phyloP scores from a whole-genome alignment of 108 stramenopile genomes.

The Schizochytrium sp. region DNA sequence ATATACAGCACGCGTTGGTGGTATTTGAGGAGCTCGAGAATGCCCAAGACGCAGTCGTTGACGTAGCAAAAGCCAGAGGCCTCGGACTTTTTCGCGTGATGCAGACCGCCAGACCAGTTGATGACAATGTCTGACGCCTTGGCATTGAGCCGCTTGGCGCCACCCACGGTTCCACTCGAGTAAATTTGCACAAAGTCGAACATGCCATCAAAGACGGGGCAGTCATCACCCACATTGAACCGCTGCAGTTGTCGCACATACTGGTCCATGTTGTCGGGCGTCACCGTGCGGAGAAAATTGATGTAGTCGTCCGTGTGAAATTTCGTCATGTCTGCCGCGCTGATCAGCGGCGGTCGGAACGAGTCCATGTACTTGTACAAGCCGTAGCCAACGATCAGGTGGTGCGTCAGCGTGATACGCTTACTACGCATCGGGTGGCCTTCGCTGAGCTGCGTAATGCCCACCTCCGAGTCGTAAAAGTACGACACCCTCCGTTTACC shows the following conservation, averaged over 20 bases:
- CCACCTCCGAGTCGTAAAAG: slow-evolving; percentile 17
- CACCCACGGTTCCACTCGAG: slow-evolving; percentile 84
- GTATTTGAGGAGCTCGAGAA: slow-evolving; percentile 93
- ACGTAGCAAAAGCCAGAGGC: slow-evolving; percentile 98
- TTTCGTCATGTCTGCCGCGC: slow-evolving; percentile 83
- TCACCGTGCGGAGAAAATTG: slow-evolving; percentile 90
- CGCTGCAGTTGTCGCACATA: slow-evolving; percentile 71
- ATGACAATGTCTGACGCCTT: slow-evolving; percentile 83
- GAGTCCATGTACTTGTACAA: slow-evolving; percentile 95
- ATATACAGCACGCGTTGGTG: slow-evolving; percentile 99
- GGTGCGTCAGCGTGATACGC: slow-evolving; percentile 98
- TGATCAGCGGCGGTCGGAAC: slow-evolving; percentile 86
- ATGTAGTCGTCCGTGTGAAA: slow-evolving; percentile 99
- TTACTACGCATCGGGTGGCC: slow-evolving; percentile 99
- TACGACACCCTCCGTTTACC: background rate
- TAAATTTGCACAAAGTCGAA: slow-evolving; percentile 96
- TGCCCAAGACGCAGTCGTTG: slow-evolving; percentile 97
- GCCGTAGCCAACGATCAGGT: slow-evolving; percentile 95
- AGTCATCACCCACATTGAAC: slow-evolving; percentile 97
- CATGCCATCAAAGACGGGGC: slow-evolving; percentile 96
- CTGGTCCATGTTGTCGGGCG: slow-evolving; percentile 93
- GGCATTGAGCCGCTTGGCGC: slow-evolving; percentile 87
- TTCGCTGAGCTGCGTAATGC: slow-evolving; percentile 77
- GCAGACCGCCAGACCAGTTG: slow-evolving; percentile 97
- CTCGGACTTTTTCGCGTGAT: slow-evolving; percentile 98